phyloP scores from a whole-genome alignment of 306 rosid genomes.

The Cicer pinnatifidum region DNA sequence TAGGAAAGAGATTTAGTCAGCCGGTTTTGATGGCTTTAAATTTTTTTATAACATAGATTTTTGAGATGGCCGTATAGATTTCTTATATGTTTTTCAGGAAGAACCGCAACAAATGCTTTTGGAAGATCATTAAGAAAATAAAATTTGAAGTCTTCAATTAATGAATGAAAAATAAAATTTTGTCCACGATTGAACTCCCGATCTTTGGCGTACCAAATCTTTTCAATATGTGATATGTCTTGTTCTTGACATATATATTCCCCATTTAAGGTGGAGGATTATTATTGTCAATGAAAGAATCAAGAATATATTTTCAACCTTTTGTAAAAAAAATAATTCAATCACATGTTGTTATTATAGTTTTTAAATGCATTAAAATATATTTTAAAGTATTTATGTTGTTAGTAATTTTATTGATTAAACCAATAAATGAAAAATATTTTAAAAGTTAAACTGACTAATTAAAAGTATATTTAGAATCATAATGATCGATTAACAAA shows the following conservation, averaged over 20 bases:
- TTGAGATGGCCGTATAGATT: conserved; percentile 8
- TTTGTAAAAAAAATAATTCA: too few relatives aligned
- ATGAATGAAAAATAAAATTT: not conserved
- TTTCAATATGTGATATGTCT: not conserved
- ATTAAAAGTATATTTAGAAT: too few relatives aligned
- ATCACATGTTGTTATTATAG: too few relatives aligned
- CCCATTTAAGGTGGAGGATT: not conserved
- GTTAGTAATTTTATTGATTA: too few relatives aligned
- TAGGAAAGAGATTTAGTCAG: conserved; percentile 31
- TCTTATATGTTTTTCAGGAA: not conserved
- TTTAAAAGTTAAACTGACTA: fast-evolving
- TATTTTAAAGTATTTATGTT: too few relatives aligned
- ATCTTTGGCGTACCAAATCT: not conserved
- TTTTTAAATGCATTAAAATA: too few relatives aligned
- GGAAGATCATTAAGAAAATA: too few relatives aligned
- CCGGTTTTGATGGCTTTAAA: conserved; percentile 49
- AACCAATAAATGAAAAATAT: too few relatives aligned
- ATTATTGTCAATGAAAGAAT: not conserved
- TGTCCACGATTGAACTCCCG: not conserved
- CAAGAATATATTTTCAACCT: not conserved
- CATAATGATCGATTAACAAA: too few relatives aligned
- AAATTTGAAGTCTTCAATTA: too few relatives aligned
- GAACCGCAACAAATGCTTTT: not conserved
- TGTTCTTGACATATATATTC: not conserved
- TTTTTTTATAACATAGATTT: conserved; percentile 34